phyloP scores from a whole-genome alignment of 2,329 filamentous ascomycete genomes.

The Diaporthe ampelina region DNA sequence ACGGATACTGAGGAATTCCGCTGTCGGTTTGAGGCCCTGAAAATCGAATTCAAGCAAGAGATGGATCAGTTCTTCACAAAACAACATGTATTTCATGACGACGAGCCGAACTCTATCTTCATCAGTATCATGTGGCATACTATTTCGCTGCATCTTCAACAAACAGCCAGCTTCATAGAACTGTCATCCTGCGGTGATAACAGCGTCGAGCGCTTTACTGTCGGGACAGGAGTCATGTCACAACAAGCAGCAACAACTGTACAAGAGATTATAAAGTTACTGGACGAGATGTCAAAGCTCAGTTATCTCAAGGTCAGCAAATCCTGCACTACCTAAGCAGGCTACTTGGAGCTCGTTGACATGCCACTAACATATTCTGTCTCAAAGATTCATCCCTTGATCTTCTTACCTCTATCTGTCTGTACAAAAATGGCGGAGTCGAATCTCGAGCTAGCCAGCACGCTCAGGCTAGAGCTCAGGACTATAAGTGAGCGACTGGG shows the following conservation, averaged over 20 bases:
- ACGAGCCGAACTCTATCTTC: neutral
- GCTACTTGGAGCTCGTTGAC: neutral
- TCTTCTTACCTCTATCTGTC: constrained; percentile 8
- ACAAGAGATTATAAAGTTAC: neutral
- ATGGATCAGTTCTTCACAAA: neutral
- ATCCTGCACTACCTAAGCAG: neutral
- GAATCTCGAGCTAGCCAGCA: neutral
- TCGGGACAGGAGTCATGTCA: neutral
- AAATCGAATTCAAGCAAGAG: neutral
- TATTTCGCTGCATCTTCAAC: neutral
- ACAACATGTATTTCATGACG: neutral
- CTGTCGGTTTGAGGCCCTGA: neutral
- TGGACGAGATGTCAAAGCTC: constrained; percentile 4
- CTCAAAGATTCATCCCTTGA: neutral
- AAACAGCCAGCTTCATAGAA: neutral
- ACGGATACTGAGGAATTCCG: neutral
- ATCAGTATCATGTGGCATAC: constrained; percentile 12
- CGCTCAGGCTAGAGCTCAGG: neutral
- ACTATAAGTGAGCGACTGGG: constrained; percentile 13
- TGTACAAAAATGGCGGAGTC: neutral
- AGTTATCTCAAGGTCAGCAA: neutral
- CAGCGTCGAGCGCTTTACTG: neutral
- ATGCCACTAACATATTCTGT: neutral
- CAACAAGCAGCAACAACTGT: neutral
- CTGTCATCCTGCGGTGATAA: neutral